Base-by-base conservation (phyloP, 768 basidiomycete genomes). In the Calvatia gigantea region DNA sequence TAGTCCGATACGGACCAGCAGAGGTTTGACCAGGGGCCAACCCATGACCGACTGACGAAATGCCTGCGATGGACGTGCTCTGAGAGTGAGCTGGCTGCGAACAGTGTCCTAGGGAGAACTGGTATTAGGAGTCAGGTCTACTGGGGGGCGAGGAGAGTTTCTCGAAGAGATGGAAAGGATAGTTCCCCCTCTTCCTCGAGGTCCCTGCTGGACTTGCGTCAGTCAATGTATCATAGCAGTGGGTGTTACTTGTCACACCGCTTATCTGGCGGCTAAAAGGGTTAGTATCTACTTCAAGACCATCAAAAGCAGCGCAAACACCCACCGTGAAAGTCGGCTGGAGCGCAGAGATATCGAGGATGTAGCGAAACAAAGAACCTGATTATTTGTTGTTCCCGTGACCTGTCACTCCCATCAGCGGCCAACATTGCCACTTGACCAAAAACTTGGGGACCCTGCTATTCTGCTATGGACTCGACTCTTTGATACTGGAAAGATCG, bases 1-100 rank as follows among this genome's bases (percentile, higher is more conserved):
- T 61, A 8, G 68, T 64, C 28, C 69, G 65, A 43, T 67, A 70
- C 6, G 71, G 68, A 25, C 71, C 67, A 19, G 64, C 62, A 49
- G 70, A 65, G 9, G 65, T 60, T 17, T 69, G 37, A 7, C 31
- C 44, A 15, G 54, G 37, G 12, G 53, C 31, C 17, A 45, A 39
- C 19, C 54, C 28, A 39, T 45, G 37, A 23, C n/a, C 17, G 32
- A 28, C n/a, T 6, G 39, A 21, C n/a, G 29, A 25, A 23, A 66
- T 5, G 56, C 56, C 32, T 61, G 60, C 61, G 28, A 66, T 61
- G n/a, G 70, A 70, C 23, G 63, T 58, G 50, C 65, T 69, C 15
- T 66, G 59, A 6, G 63, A 59, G 49, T 67, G 67, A 15, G 43
- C 39, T 27, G 52, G 49, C 5, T 58, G 58, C 7, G 35, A 21